phyloP scores from a whole-genome alignment of 768 basidiomycete species.

The Tricholoma sp. region DNA sequence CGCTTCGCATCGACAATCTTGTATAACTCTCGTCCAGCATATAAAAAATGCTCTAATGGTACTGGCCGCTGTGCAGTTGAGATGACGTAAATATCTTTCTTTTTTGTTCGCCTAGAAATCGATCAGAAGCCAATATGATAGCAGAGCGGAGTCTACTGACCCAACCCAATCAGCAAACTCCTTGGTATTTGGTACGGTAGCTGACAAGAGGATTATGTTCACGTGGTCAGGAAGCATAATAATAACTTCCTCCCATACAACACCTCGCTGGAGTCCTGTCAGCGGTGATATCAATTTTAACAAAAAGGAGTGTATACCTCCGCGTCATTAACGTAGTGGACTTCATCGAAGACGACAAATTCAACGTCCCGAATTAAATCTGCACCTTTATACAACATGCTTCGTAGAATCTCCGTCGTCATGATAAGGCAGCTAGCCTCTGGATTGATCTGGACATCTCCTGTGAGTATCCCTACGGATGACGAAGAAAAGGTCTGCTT shows the following conservation, averaged over 20 bases:
- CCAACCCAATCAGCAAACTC: slow-evolving; percentile 99
- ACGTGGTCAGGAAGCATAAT: slow-evolving; percentile 99
- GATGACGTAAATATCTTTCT: slow-evolving; percentile 99
- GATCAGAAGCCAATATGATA: slow-evolving; percentile 4
- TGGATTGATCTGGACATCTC: slow-evolving; percentile 98
- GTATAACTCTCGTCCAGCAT: slow-evolving; percentile 88
- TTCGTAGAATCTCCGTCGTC: slow-evolving; percentile 96
- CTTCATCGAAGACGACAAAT: slow-evolving; percentile 99
- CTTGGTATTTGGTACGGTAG: slow-evolving; percentile 96
- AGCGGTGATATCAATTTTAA: neutral
- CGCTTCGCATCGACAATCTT: slow-evolving; percentile 88
- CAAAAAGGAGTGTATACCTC: slow-evolving; percentile 54
- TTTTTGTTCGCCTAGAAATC: slow-evolving; percentile 82
- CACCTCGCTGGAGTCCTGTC: slow-evolving; percentile 66
- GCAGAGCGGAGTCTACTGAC: slow-evolving; percentile 41
- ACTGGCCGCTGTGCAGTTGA: slow-evolving; percentile 95
- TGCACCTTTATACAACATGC: slow-evolving; percentile 98
- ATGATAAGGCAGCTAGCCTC: slow-evolving; percentile 97
- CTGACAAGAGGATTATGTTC: slow-evolving; percentile 94
- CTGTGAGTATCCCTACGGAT: slow-evolving; percentile 93
- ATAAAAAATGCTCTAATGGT: slow-evolving; percentile 94
- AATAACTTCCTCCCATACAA: slow-evolving; percentile 99
- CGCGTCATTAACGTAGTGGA: slow-evolving; percentile 98
- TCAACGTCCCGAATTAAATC: slow-evolving; percentile 98
- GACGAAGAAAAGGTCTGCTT: slow-evolving; percentile 91